These are phyloP conservation scores for Yamadazyma aaseri DNA, from an alignment of 1,139 yeast genomes.

Conservation along the genomic window DNA sequence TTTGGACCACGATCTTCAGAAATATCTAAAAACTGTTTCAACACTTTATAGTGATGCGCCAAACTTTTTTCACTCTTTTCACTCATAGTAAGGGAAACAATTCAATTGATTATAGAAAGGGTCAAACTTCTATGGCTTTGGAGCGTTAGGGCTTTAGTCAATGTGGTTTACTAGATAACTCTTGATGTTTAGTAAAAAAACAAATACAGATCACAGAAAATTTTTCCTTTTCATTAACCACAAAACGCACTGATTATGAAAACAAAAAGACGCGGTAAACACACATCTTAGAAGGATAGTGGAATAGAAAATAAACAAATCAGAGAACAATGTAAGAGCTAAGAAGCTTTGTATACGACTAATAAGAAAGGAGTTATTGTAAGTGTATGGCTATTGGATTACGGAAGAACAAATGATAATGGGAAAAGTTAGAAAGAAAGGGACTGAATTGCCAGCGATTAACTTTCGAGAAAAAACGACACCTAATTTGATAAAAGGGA, in stretches of 20 bases:
- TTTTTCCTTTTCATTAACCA: constrained; percentile 2
- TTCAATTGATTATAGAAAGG: neutral
- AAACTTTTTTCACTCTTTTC: constrained; percentile 37
- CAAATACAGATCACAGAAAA: constrained; percentile 3
- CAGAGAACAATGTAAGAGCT: neutral
- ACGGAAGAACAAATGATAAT: too few species aligned
- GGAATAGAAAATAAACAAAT: constrained; percentile 1
- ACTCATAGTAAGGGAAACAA: neutral
- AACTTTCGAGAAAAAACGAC: too few species aligned
- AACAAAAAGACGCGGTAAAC: constrained; percentile 4
- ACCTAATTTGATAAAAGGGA: too few species aligned
- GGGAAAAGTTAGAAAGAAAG: too few species aligned
- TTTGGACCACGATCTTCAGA: constrained; percentile 48
- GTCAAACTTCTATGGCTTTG: neutral
- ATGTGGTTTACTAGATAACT: too few species aligned
- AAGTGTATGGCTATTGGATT: too few species aligned
- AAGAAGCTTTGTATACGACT: too few species aligned
- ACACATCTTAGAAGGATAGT: too few species aligned
- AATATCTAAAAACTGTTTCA: constrained; percentile 52
- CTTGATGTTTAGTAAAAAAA: neutral
- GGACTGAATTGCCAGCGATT: too few species aligned
- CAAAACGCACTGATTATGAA: neutral
- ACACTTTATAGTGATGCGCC: constrained; percentile 48
- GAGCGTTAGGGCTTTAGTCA: neutral
- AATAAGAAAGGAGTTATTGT: too few species aligned